These are phyloP conservation scores for Phoenix dactylifera DNA, from an alignment of 176 grass and related monocot species.

Conservation along the genomic window DNA sequence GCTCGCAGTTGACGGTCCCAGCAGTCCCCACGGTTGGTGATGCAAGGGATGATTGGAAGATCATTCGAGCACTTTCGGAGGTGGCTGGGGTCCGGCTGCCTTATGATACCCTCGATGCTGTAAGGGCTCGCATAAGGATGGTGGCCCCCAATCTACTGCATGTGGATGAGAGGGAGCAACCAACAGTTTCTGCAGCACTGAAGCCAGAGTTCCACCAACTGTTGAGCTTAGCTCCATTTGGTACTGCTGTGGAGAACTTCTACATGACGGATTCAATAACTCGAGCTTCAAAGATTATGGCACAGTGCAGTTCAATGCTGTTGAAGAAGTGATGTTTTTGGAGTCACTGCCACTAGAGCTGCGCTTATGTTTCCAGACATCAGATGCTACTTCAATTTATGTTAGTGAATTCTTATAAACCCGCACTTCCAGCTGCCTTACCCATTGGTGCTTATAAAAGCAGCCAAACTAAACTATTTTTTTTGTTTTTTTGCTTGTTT, in stretches of 20 bases:
- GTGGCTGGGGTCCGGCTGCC: slow-evolving; percentile 51
- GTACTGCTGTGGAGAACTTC: slow-evolving; percentile 63
- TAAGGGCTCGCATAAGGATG: slow-evolving; percentile 47
- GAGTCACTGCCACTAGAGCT: neutral
- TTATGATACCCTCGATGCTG: slow-evolving; percentile 44
- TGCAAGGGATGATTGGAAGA: slow-evolving; percentile 99
- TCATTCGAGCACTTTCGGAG: slow-evolving; percentile 82
- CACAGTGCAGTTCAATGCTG: slow-evolving; percentile 75
- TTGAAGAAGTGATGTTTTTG: slow-evolving; percentile 55
- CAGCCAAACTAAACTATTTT: slow-evolving; percentile 34
- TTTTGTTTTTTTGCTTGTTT: slow-evolving; percentile 19
- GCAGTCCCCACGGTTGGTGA: slow-evolving; percentile 94
- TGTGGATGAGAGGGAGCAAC: slow-evolving; percentile 70
- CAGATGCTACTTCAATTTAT: slow-evolving; percentile 5
- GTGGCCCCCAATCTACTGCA: slow-evolving; percentile 71
- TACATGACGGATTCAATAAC: slow-evolving; percentile 96
- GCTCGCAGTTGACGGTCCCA: slow-evolving; percentile 79
- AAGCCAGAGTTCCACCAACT: slow-evolving; percentile 55
- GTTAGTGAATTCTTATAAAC: slow-evolving; percentile 10
- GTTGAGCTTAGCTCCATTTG: slow-evolving; percentile 53
- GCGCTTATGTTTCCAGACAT: slow-evolving; percentile 13
- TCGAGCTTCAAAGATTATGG: slow-evolving; percentile 97
- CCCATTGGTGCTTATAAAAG: slow-evolving; percentile 24
- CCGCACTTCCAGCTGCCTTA: slow-evolving; percentile 35
- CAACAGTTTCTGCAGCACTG: slow-evolving; percentile 45